Conservation (phyloP, 495 filamentous ascomycete genomes). For the Tuber borchii region DNA sequence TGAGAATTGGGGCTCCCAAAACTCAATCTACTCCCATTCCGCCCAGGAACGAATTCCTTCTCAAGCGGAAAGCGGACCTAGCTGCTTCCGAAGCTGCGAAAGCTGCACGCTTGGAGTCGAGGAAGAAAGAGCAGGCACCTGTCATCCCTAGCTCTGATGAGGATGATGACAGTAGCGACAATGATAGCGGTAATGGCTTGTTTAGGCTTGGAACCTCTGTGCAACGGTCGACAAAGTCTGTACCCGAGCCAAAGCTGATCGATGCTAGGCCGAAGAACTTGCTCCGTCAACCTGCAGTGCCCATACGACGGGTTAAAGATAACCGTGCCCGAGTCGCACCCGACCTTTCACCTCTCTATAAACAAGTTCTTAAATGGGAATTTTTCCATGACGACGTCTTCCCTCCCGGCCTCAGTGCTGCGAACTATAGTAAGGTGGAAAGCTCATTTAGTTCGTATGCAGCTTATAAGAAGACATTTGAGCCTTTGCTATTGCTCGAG, state of each 20-base stretch:
- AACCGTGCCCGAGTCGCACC: conserved; percentile 88
- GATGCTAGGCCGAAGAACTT: conserved; percentile 21
- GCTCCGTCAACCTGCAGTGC: conserved; percentile 17
- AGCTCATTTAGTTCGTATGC: conserved; percentile 65
- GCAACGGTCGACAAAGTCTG: conserved; percentile 29
- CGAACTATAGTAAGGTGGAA: conserved; percentile 65
- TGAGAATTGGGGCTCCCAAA: conserved; percentile 30
- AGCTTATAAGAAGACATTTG: conserved; percentile 82
- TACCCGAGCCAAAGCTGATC: conserved; percentile 15
- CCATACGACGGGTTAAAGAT: conserved; percentile 70
- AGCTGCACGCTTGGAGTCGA: conserved; percentile 19
- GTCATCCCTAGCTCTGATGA: conserved; percentile 26
- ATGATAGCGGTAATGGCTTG: conserved; percentile 32
- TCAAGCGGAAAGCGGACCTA: conserved; percentile 30
- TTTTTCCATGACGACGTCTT: conserved; percentile 80
- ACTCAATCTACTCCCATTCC: conserved; percentile 12
- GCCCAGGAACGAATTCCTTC: conserved; percentile 28
- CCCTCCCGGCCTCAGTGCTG: conserved; percentile 62
- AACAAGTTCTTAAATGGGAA: conserved; percentile 82
- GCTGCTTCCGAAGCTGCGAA: conserved; percentile 31
- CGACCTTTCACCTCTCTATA: conserved; percentile 77
- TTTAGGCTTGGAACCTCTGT: conserved; percentile 37
- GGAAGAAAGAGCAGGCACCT: conserved; percentile 32
- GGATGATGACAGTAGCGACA: conserved; percentile 30
- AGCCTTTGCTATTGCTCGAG: conserved; percentile 83